Conservation (phyloP, 169 alveolate species). For the Plasmodium billcollinsi region DNA sequence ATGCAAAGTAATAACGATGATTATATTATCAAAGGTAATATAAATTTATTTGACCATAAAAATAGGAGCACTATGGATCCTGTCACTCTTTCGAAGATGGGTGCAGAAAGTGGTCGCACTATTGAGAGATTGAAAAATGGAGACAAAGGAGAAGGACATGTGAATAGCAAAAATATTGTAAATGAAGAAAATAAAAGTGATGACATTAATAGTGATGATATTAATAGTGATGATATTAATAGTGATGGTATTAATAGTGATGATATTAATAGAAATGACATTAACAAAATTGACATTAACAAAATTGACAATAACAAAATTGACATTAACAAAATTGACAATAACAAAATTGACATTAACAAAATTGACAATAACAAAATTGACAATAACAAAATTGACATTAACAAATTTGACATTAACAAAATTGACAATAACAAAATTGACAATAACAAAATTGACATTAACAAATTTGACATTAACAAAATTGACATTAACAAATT, state of each 20-base stretch:
- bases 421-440: too few relatives aligned
- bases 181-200: background rate
- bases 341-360: background rate
- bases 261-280: background rate
- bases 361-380: background rate
- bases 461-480: too few relatives aligned
- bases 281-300: background rate
- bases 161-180: background rate
- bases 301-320: background rate
- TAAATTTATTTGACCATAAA: background rate
- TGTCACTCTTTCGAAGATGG: background rate
- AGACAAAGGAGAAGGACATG: background rate
- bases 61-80: too few relatives aligned
- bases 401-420: too few relatives aligned
- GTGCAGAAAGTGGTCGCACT: background rate
- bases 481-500: too few relatives aligned
- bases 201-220: background rate
- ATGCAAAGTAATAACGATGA: constrained; percentile 16
- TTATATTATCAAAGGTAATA: constrained; percentile 1
- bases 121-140: background rate
- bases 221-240: background rate
- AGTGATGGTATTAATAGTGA: background rate
- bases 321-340: background rate
- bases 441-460: too few relatives aligned
- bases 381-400: too few relatives aligned